Base-by-base conservation (phyloP, 441 rosid genomes). In the Pelargonium cotyledonis region DNA sequence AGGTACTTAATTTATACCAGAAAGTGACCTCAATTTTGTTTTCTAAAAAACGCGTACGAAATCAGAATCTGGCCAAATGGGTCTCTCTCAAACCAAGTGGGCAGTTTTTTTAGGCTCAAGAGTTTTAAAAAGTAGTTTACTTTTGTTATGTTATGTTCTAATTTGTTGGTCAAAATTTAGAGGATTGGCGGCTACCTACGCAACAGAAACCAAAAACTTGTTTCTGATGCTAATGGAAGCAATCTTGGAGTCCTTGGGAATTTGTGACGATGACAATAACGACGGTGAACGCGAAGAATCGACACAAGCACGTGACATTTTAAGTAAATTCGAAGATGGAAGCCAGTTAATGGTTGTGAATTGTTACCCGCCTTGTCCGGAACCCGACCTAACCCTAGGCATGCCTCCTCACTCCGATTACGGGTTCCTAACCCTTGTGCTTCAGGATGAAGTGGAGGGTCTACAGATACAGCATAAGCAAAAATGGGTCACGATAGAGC, bases 401-500 rank as follows among this genome's bases (percentile, higher is more conserved):
- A 86, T 92, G 86, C 98, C 96, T 0, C 95, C 98, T 0, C 98
- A 90, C 80, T 90, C 98, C 12, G 98, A 92, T 44, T 92, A 90
- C 64, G 98, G 98, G 1, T 85, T 90, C 79, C 83, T 92, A 64
- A 92, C 98, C 0, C 91, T 92, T 19, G 84, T 92, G 3, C 96
- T 92, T 49, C 98, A 90, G 74, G 96, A 92, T 55, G 84, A 86
- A 8, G 95, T 90, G 1, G 78, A 81, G 71, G 95, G 98, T 9
- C 77, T 92, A 51, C 96, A 92, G 72, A 82, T 92, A 76, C 77
- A 79, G 62, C 49, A 71, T 49, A 63, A 78, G 49, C 88, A 75
- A 0, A 75, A 83, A 49, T 89, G 98, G 98, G 79, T 92, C 77
- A 81, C 91, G 0, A 87, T 92, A 41, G 81, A 90, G 38, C 95